phyloP scores from a whole-genome alignment of 768 basidiomycete species.

The Termitomyces heimii region DNA sequence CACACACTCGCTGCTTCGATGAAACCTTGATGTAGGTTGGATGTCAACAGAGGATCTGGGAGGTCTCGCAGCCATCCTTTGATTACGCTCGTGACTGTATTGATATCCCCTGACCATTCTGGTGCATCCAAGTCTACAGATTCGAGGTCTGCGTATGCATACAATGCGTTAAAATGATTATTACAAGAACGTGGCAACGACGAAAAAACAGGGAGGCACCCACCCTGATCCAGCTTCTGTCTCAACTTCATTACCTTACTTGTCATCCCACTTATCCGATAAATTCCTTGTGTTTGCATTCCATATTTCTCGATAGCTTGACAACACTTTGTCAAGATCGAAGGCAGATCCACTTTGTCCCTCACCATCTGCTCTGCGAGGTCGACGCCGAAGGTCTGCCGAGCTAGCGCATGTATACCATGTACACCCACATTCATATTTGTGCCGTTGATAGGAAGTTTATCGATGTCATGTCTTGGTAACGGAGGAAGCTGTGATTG shows the following conservation, averaged over 20 bases:
- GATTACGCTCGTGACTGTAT: constrained; percentile 89
- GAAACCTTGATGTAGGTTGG: constrained; percentile 82
- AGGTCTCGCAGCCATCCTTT: constrained; percentile 97
- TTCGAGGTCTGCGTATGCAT: constrained; percentile 58
- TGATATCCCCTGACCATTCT: constrained; percentile 93
- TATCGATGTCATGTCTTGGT: constrained; percentile 32
- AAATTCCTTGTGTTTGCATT: constrained; percentile 80
- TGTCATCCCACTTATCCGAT: constrained; percentile 88
- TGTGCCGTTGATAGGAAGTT: constrained; percentile 17
- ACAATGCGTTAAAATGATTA: background rate
- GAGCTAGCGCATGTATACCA: constrained; percentile 44
- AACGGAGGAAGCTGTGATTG: constrained; percentile 54
- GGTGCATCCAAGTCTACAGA: constrained; percentile 80
- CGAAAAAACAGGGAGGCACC: constrained; percentile 2
- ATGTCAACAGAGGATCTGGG: constrained; percentile 89
- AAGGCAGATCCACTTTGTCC: constrained; percentile 86
- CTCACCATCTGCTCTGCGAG: constrained; percentile 91
- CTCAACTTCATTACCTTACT: constrained; percentile 82
- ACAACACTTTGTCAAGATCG: constrained; percentile 83
- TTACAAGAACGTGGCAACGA: background rate
- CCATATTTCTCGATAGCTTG: constrained; percentile 91
- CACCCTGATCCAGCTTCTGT: constrained; percentile 82
- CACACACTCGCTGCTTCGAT: constrained; percentile 81
- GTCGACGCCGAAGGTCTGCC: constrained; percentile 90
- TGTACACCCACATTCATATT: constrained; percentile 44